Base-by-base conservation (phyloP, 768 basidiomycete species). In the Leucosporidium scottii region DNA sequence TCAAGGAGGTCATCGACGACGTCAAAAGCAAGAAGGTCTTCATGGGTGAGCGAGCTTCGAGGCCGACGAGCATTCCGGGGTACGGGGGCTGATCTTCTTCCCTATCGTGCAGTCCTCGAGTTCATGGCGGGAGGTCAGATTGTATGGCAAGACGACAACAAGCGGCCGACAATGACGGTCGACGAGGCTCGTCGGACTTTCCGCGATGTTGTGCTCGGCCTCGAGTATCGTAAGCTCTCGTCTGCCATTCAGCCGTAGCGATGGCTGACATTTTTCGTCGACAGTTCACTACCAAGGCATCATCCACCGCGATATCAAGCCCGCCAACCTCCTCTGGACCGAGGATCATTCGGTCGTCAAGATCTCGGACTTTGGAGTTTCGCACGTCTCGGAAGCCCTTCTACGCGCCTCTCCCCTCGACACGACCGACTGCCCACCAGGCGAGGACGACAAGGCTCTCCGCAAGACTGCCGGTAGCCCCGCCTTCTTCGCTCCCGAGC, bases 281-380 rank as follows among this genome's bases (percentile, higher is more conserved):
- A 74, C 75, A 98, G 94, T 99, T 2, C 96, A 99, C 77, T 85
- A 88, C 75, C 93, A 98, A 76, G 96, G 94, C 28, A 98, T 99
- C 78, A 97, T 99, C 59, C 96, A 99, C 79, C 90, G 96, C 65
- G 96, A 99, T 80, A 98, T 99, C 81, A 99, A 99, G 77, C 96
- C 96, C 31, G 91, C 93, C 56, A 99, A 99, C 79, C 85, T 99
- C 28, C 83, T 99, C 34, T 92, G 90, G 86, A 88, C 89, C 4
- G 83, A 83, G 31, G 89, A 94, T 80, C 86, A 90, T 62, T 84
- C 85, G 67, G 85, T 84, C 66, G 93, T 98, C 79, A 99, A 99
- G 80, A 98, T 99, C 68, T 91, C 88, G 31, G 96, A 99, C 79
- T 98, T 99, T 78, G 96, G 96, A 61, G 92, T 96, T 61, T 93